These are phyloP conservation scores for Ophiostoma himal-ulmi DNA, from an alignment of 2,329 filamentous ascomycete species.

Conservation along the genomic window DNA sequence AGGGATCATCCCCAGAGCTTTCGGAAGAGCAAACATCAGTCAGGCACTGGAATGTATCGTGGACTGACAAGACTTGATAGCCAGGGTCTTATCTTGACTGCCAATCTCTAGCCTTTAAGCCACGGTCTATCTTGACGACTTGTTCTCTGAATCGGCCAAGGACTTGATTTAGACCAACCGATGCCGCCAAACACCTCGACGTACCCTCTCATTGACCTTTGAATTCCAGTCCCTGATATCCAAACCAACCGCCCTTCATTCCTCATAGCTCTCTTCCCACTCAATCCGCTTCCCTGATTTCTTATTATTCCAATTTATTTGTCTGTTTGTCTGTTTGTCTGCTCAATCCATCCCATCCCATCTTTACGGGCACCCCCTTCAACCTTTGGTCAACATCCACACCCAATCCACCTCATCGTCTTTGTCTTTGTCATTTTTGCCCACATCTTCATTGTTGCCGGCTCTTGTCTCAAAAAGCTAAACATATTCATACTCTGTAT, in stretches of 20 bases:
- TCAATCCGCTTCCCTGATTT: background rate
- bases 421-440: background rate
- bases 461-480: background rate
- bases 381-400: background rate
- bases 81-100: background rate
- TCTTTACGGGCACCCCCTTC: background rate
- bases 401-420: background rate
- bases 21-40: background rate
- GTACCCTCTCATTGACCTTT: background rate
- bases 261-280: background rate
- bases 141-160: too few relatives aligned
- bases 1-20: background rate
- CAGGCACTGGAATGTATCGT: conserved; percentile 1
- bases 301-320: background rate
- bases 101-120: background rate
- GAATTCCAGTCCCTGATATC: background rate
- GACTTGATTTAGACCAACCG: background rate
- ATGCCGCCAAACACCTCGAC: background rate
- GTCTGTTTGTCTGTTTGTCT: background rate
- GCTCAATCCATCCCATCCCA: background rate
- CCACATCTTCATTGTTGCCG: background rate
- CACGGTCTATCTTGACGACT: background rate
- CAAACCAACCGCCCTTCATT: background rate
- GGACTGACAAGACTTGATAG: background rate
- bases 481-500: background rate